A percentile compares a stretch with the other conserved stretches of the same genome.
These are phyloP conservation scores for Apiospora saccharicola DNA, from an alignment of 2,329 filamentous ascomycete genomes.

Conservation along the genomic window DNA sequence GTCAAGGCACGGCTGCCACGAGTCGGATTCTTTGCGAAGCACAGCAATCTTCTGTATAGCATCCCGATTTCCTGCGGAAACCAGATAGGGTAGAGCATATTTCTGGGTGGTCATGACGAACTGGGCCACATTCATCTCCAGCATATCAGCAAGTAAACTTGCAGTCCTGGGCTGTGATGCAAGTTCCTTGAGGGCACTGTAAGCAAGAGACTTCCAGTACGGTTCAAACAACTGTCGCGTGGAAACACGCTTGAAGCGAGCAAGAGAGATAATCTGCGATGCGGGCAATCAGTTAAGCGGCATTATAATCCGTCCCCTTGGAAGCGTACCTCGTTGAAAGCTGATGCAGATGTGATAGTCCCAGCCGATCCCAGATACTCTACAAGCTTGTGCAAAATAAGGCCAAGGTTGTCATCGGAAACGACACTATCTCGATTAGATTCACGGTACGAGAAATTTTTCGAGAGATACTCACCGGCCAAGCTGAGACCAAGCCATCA, in stretches of 20 bases:
- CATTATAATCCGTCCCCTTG: background rate
- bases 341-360: slow-evolving; percentile 78
- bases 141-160: slow-evolving; percentile 79
- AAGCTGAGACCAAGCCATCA: slow-evolving; percentile 86
- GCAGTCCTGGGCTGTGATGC: slow-evolving; percentile 81
- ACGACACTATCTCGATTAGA: slow-evolving; percentile 60
- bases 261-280: slow-evolving; percentile 69
- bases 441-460: background rate
- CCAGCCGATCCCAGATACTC: slow-evolving; percentile 89
- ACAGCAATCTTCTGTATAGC: slow-evolving; percentile 83
- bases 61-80: slow-evolving; percentile 78
- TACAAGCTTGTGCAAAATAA: slow-evolving; percentile 82
- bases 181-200: slow-evolving; percentile 83
- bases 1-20: slow-evolving; percentile 63
- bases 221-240: slow-evolving; percentile 78
- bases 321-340: slow-evolving; percentile 75
- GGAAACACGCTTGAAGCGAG: slow-evolving; percentile 67
- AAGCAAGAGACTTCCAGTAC: slow-evolving; percentile 87
- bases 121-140: slow-evolving; percentile 77
- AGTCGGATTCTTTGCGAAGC: slow-evolving; percentile 74
- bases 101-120: slow-evolving; percentile 80
- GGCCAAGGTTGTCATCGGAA: slow-evolving; percentile 82
- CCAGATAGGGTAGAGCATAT: slow-evolving; percentile 85
- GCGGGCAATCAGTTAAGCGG: background rate
- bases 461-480: slow-evolving; percentile 63